A percentile compares a stretch with the other conserved stretches of the same genome.
Evolutionary conservation across 352 stramenopile genomes (phyloP).

Genomic region (Phytophthora uliginosa): DNA sequence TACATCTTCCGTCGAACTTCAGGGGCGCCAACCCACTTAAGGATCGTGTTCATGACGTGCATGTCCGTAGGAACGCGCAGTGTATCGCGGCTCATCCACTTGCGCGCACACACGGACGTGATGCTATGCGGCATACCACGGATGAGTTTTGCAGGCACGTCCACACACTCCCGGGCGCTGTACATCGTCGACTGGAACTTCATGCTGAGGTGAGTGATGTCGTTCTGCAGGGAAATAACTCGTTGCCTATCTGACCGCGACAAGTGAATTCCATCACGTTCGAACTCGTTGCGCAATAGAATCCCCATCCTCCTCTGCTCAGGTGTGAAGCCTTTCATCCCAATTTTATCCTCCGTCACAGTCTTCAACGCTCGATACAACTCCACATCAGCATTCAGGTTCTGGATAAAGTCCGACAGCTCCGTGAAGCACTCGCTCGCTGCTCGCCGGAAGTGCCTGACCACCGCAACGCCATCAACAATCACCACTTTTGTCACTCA

Average conservation of each 20-base stretch:
- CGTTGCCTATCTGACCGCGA: constrained; percentile 67
- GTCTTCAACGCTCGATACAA: constrained; percentile 90
- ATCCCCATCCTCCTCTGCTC: constrained; percentile 93
- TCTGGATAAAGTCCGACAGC: constrained; percentile 96
- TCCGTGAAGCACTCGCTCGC: constrained; percentile 92
- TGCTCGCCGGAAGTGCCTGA: constrained; percentile 79
- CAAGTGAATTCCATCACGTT: constrained; percentile 97
- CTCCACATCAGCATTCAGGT: constrained; percentile 93
- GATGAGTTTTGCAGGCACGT: constrained; percentile 68
- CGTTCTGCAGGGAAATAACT: constrained; percentile 91
- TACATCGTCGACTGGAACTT: constrained; percentile 92
- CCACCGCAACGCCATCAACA: neutral
- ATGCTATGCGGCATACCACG: constrained; percentile 70
- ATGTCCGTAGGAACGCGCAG: constrained; percentile 84
- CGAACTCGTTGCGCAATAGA: constrained; percentile 95
- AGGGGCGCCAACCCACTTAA: constrained; percentile 90
- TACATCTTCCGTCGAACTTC: constrained; percentile 92
- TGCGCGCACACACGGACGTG: constrained; percentile 67
- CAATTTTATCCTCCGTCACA: constrained; percentile 66
- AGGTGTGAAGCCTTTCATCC: constrained; percentile 77
- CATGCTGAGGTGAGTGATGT: constrained; percentile 89
- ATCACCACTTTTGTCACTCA: constrained; percentile 1
- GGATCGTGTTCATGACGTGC: constrained; percentile 93
- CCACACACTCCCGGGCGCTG: constrained; percentile 67
- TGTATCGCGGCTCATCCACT: constrained; percentile 68